phyloP scores from a whole-genome alignment of 148 eudicot genomes.

The Bassia scoparia region DNA sequence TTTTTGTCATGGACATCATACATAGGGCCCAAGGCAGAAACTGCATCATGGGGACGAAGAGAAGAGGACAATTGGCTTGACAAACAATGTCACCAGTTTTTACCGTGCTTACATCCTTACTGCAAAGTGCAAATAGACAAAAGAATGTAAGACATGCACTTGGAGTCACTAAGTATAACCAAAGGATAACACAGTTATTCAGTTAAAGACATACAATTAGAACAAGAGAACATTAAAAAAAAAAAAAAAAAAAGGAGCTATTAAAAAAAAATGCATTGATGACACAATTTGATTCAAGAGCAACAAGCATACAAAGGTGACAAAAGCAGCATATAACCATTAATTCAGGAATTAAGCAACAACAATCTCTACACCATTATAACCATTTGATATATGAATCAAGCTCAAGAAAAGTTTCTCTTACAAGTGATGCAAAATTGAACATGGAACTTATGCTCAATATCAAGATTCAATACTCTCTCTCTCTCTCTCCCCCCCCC shows the following conservation, averaged over 20 bases:
- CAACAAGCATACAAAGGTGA: neutral
- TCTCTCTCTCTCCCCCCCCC: too few relatives aligned
- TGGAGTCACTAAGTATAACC: neutral
- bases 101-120: slow-evolving; percentile 82
- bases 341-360: neutral
- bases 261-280: neutral
- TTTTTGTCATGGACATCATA: slow-evolving; percentile 81
- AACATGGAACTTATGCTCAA: too few relatives aligned
- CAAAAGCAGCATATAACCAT: neutral
- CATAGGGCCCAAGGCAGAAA: slow-evolving; percentile 95
- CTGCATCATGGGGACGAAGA: slow-evolving; percentile 95
- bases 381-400: too few relatives aligned
- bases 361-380: too few relatives aligned
- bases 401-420: too few relatives aligned
- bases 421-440: too few relatives aligned
- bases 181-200: neutral
- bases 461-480: too few relatives aligned
- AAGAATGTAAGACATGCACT: neutral
- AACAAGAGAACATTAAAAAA: neutral
- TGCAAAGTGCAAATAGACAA: slow-evolving; percentile 54
- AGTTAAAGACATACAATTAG: slow-evolving; percentile 2
- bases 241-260: too few relatives aligned
- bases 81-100: slow-evolving; percentile 73
- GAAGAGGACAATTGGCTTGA: slow-evolving; percentile 59
- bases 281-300: neutral